These are phyloP conservation scores for Tolypocladium pustulatum DNA, from an alignment of 2,329 filamentous ascomycete species.

Conservation along the genomic window DNA sequence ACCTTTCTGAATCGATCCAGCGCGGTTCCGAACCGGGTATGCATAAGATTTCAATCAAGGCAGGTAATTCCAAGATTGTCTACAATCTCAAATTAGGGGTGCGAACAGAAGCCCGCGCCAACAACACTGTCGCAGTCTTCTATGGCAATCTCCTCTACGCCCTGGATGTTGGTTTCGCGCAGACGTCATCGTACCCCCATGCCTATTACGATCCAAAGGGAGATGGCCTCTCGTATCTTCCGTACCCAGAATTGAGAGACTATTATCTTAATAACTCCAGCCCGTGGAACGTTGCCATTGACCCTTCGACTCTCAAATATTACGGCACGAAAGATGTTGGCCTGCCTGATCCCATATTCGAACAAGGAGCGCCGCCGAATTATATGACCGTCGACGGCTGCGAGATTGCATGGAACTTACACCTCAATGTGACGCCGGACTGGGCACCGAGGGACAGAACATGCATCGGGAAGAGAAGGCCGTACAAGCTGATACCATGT, in stretches of 20 bases:
- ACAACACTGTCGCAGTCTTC: slow-evolving; percentile 30
- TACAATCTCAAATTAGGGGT: slow-evolving; percentile 9
- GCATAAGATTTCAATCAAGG: slow-evolving; percentile 9
- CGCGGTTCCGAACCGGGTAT: slow-evolving; percentile 9
- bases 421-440: slow-evolving; percentile 20
- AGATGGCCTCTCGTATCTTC: slow-evolving; percentile 7
- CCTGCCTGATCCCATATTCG: slow-evolving; percentile 16
- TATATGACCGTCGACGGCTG: slow-evolving; percentile 25
- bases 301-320: slow-evolving; percentile 15
- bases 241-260: slow-evolving; percentile 14
- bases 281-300: slow-evolving; percentile 18
- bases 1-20: slow-evolving; percentile 1
- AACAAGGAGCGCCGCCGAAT: slow-evolving; percentile 19
- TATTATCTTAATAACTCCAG: slow-evolving; percentile 21
- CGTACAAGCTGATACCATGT: slow-evolving; percentile 30
- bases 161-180: slow-evolving; percentile 21
- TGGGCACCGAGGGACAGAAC: slow-evolving; percentile 6
- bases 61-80: slow-evolving; percentile 9
- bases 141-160: slow-evolving; percentile 33
- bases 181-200: slow-evolving; percentile 12
- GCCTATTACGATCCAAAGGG: slow-evolving; percentile 8
- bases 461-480: slow-evolving; percentile 16
- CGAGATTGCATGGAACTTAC: slow-evolving; percentile 23
- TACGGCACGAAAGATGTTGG: slow-evolving; percentile 8
- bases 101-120: slow-evolving; percentile 10